Base-by-base conservation (phyloP, 805 yeast species). In the Candida odintsovae region DNA sequence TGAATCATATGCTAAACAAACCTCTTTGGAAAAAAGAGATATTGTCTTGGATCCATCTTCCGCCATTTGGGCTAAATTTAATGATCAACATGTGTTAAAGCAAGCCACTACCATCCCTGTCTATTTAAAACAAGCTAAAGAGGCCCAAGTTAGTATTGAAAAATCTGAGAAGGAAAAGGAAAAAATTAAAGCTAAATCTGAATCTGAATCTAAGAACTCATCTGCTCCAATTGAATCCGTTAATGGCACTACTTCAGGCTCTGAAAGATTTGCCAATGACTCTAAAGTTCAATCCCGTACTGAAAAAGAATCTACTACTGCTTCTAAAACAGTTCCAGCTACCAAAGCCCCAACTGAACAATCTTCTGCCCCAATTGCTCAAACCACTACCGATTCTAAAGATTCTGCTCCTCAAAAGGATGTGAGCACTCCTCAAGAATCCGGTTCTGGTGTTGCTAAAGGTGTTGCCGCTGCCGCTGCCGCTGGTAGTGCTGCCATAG, bases 271-370 rank as follows among this genome's bases (percentile, higher is more conserved):
- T 36, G 47, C 40, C n/a, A 47, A 47, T 12, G 37, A 49, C 8
- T 29, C 50, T 7, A 36, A 21, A 3, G 16, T 44, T 7, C 50
- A 48, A 35, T 20, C 48, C 12, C 49, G 52, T 21, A 3, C 38
- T 16, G 20, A 36, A 8, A 40, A 40, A 28, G 19, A 8, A 10
- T 46, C 55, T 8, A 51, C 57, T 9, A 40, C 43, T 25, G 61
- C 57, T 29, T 55, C 60, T 35, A 54, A 57, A 44, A 25, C 43
- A 25, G 50, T 51, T 6, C 57, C 58, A 15, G 35, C 25, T n/a
- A 52, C 57, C 7, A 11, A 16, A 16, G 36, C 36, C 15, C 36
- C 36, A 33, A 16, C 16, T 33, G 20, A 16, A 33, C 20, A 5
- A 33, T 13, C 31, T 28, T 12, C 36, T 33, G 13, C 36, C 5